A percentile compares a stretch with the other conserved stretches of the same genome.
Conservation (phyloP, 2,329 filamentous ascomycete species). For the Penicillium italicum region DNA sequence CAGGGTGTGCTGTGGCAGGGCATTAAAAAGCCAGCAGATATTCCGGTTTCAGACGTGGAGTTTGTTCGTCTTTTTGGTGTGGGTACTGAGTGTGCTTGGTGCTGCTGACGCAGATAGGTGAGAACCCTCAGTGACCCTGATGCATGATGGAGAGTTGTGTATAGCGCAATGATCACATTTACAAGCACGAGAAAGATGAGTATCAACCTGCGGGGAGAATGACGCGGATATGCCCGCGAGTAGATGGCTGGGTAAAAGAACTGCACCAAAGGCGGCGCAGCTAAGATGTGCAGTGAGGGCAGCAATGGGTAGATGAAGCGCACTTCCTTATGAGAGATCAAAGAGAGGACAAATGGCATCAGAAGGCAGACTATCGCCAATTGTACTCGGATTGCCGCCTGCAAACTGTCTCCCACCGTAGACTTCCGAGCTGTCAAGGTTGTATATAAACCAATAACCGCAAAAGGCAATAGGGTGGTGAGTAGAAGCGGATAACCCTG, state of each 20-base stretch:
- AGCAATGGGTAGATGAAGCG: conserved; percentile 94
- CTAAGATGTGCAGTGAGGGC: conserved; percentile 77
- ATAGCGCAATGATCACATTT: conserved; percentile 70
- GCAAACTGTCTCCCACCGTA: conserved; percentile 29
- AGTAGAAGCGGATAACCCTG: conserved; percentile 86
- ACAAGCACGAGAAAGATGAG: conserved; percentile 57
- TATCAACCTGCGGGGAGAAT: conserved; percentile 50
- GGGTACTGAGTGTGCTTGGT: conserved; percentile 53
- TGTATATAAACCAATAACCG: conserved; percentile 60
- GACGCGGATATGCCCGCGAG: conserved; percentile 28
- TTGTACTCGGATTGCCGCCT: conserved; percentile 47
- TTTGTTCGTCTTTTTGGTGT: conserved; percentile 28
- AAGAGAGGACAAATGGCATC: conserved; percentile 63
- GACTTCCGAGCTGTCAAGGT: conserved; percentile 39
- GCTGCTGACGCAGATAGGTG: conserved; percentile 69
- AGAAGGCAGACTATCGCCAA: conserved; percentile 58
- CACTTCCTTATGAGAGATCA: conserved; percentile 92
- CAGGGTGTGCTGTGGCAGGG: conserved; percentile 96
- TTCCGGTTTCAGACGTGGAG: conserved; percentile 28
- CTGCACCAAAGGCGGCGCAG: conserved; percentile 61
- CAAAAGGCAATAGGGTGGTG: conserved; percentile 78
- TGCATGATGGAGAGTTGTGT: conserved; percentile 74
- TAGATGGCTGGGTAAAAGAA: conserved; percentile 58
- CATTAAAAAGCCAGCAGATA: conserved; percentile 75
- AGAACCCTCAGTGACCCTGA: conserved; percentile 73